Conservation (phyloP, 306 rosid genomes). For the Albizia julibrissin region DNA sequence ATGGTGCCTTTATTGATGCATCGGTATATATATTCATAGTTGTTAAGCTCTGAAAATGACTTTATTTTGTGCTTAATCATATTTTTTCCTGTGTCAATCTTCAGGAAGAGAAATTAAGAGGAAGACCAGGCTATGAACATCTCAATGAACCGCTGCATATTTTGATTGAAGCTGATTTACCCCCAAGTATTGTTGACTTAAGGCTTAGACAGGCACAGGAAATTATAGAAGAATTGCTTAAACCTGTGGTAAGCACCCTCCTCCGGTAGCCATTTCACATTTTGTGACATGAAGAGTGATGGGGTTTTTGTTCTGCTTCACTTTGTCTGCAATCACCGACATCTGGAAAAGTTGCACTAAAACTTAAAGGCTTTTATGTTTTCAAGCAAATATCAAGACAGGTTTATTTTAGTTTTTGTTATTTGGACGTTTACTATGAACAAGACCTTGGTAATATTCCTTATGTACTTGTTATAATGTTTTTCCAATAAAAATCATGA, state of each 20-base stretch:
- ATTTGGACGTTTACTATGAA: slow-evolving; percentile 19
- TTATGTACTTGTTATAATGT: neutral
- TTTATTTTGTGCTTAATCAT: slow-evolving; percentile 1
- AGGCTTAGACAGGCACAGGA: slow-evolving; percentile 96
- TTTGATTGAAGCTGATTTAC: slow-evolving; percentile 90
- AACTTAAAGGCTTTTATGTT: neutral
- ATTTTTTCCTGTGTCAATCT: slow-evolving; percentile 29
- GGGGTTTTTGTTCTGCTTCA: slow-evolving; percentile 17
- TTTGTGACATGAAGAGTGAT: slow-evolving; percentile 22
- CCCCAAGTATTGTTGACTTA: slow-evolving; percentile 79
- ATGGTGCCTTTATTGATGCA: neutral
- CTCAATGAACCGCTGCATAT: slow-evolving; percentile 92
- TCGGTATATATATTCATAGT: neutral
- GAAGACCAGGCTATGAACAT: slow-evolving; percentile 98
- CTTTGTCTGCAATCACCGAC: neutral
- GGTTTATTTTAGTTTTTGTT: slow-evolving; percentile 1
- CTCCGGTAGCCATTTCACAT: slow-evolving; percentile 21
- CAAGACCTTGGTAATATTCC: neutral
- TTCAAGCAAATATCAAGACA: neutral
- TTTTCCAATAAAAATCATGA: neutral
- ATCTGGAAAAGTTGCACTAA: neutral
- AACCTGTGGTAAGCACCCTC: slow-evolving; percentile 79
- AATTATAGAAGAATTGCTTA: slow-evolving; percentile 92
- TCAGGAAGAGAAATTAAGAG: slow-evolving; percentile 92
- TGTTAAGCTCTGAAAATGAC: slow-evolving; percentile 15